Conservation (phyloP, 139 green algal genomes). For the Spirogloea muscicola region DNA sequence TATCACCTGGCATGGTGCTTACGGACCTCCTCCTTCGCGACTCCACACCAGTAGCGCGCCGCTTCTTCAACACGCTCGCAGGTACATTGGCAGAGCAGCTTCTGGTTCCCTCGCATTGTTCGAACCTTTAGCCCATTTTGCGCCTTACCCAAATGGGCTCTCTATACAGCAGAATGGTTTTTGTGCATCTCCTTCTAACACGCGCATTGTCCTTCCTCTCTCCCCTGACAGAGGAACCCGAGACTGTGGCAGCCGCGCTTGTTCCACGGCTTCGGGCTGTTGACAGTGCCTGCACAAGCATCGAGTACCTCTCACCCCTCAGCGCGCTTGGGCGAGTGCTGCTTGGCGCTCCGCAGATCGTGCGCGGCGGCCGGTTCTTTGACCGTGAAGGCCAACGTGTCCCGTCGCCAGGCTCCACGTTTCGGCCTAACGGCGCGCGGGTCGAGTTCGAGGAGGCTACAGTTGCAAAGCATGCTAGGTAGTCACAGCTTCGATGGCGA, state of each 20-base stretch:
- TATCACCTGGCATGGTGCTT: slow-evolving; percentile 59
- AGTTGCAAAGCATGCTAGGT: too few species aligned
- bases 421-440: slow-evolving; percentile 12
- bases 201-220: neutral
- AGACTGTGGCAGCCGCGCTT: slow-evolving; percentile 61
- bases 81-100: neutral
- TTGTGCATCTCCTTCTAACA: neutral
- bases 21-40: slow-evolving; percentile 64
- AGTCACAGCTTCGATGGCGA: too few species aligned
- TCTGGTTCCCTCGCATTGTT: neutral
- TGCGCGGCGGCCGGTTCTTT: slow-evolving; percentile 64
- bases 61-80: slow-evolving; percentile 68
- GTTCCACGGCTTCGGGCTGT: slow-evolving; percentile 54
- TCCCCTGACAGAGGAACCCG: slow-evolving; percentile 55
- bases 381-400: slow-evolving; percentile 52
- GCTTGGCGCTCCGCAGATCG: slow-evolving; percentile 54
- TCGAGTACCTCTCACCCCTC: slow-evolving; percentile 57
- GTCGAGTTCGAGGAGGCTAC: too few species aligned
- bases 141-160: neutral
- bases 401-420: neutral
- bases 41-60: slow-evolving; percentile 49
- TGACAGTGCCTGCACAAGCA: slow-evolving; percentile 36
- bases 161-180: neutral
- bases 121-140: neutral
- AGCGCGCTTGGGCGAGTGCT: slow-evolving; percentile 47